A percentile compares a stretch with the other conserved stretches of the same genome.
phyloP scores from a whole-genome alignment of 352 stramenopile species.

The Phytophthora pseudosyringae region DNA sequence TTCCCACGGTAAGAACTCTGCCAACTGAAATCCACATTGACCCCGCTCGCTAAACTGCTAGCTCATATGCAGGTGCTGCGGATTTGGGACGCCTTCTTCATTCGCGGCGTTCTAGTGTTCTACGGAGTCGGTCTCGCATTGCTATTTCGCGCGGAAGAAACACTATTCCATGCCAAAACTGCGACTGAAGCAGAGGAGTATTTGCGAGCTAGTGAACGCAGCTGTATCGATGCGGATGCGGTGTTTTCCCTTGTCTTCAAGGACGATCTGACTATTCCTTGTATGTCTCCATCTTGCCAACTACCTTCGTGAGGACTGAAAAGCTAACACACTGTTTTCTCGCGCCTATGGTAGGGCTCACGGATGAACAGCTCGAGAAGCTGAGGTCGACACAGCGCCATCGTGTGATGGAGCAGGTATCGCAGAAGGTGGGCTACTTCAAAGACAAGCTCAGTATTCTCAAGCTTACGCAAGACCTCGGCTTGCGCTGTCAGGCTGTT shows the following conservation, averaged over 20 bases:
- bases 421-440: slow-evolving; percentile 50
- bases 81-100: slow-evolving; percentile 85
- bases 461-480: slow-evolving; percentile 57
- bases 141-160: slow-evolving; percentile 72
- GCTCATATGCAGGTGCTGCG: slow-evolving; percentile 53
- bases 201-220: slow-evolving; percentile 57
- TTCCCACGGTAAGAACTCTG: slow-evolving; percentile 60
- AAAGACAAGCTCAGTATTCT: slow-evolving; percentile 66
- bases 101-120: slow-evolving; percentile 69
- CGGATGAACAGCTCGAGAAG: slow-evolving; percentile 71
- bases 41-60: neutral
- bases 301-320: neutral
- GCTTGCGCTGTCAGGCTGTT: slow-evolving; percentile 40
- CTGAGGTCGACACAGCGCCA: slow-evolving; percentile 58
- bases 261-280: slow-evolving; percentile 81
- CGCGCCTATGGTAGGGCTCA: slow-evolving; percentile 50
- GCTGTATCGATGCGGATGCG: slow-evolving; percentile 72
- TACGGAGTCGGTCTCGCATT: slow-evolving; percentile 74
- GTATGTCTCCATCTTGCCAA: slow-evolving; percentile 38
- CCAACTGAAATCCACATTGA: neutral
- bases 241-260: slow-evolving; percentile 82
- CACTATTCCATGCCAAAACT: slow-evolving; percentile 68
- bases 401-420: slow-evolving; percentile 57
- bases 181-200: slow-evolving; percentile 55
- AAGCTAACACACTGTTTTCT: neutral